Evolutionary conservation across 768 basidiomycete genomes (phyloP).

Genomic region (Phylloporus arenicola): DNA sequence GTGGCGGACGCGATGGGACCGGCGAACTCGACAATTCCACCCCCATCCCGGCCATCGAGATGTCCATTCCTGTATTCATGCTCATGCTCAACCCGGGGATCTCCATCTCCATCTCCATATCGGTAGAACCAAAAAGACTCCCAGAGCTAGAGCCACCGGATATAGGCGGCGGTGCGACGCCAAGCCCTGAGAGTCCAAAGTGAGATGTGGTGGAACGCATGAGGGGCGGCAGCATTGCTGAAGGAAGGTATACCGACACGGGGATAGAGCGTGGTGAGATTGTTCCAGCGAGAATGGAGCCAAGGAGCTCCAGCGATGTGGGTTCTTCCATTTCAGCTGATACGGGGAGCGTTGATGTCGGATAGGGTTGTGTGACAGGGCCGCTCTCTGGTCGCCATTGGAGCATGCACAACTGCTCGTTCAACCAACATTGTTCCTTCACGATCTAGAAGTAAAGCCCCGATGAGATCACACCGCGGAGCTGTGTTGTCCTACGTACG

Average conservation of each 20-base stretch:
- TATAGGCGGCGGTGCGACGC: conserved; percentile 22
- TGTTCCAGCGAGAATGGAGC: conserved; percentile 60
- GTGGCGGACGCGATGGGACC: conserved; percentile 35
- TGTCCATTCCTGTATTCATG: conserved; percentile 29
- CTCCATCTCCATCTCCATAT: conserved; percentile 34
- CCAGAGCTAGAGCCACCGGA: conserved; percentile 20
- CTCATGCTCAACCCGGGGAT: conserved; percentile 33
- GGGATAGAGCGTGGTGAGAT: conserved; percentile 43
- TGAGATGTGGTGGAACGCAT: conserved; percentile 15
- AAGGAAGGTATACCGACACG: conserved; percentile 62
- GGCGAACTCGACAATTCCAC: conserved; percentile 30
- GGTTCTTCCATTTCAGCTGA: conserved; percentile 28
- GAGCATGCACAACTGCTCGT: conserved; percentile 57
- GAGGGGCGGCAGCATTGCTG: conserved; percentile 25
- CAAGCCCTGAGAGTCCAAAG: conserved; percentile 25
- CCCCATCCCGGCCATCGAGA: conserved; percentile 28
- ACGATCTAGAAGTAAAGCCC: conserved; percentile 37
- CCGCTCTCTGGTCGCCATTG: conserved; percentile 54
- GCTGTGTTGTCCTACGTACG: conserved; percentile 33
- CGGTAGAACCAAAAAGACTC: conserved; percentile 29
- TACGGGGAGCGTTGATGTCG: background rate
- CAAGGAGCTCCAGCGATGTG: conserved; percentile 52
- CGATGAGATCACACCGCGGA: background rate
- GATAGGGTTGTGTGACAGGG: background rate
- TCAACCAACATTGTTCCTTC: conserved; percentile 80